A percentile compares a stretch with the other conserved stretches of the same genome.
These are phyloP conservation scores for Amanita rimosa DNA, from an alignment of 768 basidiomycete species.

Conservation along the genomic window DNA sequence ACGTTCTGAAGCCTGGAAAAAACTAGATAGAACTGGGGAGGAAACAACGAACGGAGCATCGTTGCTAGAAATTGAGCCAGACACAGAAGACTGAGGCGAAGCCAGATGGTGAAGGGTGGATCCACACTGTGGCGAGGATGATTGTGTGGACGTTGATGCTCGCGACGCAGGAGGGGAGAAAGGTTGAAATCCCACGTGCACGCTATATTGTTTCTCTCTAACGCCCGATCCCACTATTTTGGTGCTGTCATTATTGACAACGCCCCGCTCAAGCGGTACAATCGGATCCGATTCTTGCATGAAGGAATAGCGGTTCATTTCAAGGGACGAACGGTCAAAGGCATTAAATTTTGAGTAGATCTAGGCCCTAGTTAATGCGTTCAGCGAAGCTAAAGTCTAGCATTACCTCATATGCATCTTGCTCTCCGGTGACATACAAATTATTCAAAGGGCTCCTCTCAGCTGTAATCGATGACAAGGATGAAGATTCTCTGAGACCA, in stretches of 20 bases:
- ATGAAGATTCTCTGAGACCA: neutral
- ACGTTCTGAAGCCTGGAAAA: slow-evolving; percentile 2
- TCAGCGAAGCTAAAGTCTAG: neutral
- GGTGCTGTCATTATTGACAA: neutral
- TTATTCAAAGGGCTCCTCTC: slow-evolving; percentile 1
- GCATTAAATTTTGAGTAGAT: neutral
- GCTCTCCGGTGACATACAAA: neutral
- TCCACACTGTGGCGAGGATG: neutral
- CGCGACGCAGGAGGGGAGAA: neutral
- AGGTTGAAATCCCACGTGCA: neutral
- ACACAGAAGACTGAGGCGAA: slow-evolving; percentile 1
- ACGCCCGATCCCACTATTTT: neutral
- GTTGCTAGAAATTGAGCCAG: neutral
- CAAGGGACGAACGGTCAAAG: neutral
- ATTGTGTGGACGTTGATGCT: neutral
- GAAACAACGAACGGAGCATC: slow-evolving; percentile 1
- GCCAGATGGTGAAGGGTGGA: neutral
- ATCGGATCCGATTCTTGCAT: slow-evolving; percentile 1
- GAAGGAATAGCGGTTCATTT: neutral
- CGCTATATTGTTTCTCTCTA: neutral
- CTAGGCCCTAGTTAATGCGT: neutral
- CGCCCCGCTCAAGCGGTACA: slow-evolving; percentile 1
- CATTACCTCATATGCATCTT: neutral
- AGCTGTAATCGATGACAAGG: neutral
- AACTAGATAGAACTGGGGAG: slow-evolving; percentile 1